Base-by-base conservation (phyloP, 2,329 filamentous ascomycete species). In the Calonectria pteridis region DNA sequence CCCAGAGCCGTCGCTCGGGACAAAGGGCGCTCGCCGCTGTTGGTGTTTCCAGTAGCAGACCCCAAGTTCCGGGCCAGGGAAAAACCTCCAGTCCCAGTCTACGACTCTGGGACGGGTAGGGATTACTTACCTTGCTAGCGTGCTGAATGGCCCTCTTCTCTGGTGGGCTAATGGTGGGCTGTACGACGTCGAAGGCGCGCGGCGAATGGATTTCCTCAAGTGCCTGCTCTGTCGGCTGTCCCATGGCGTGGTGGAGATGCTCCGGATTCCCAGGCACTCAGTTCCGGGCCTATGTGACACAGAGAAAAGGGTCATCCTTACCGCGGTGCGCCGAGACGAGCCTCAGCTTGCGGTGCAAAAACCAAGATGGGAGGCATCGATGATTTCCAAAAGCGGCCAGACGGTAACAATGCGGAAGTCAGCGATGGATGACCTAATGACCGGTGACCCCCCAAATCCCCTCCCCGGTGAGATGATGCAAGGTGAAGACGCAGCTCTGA, bases 401-500 rank as follows among this genome's bases (percentile, higher is more conserved):
- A 64, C 29, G 59, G 59, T 49, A 40, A 64, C 40, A 37, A 49
- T n/a, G 26, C 14, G 28, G 37, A 20, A 49, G 40, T 64, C 37
- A 49, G 37, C 55, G 11, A 49, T 64, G 59, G 37, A 49, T 64
- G 59, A 64, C 40, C 40, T 33, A 49, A 49, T 28, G 40, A 33
- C 59, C 59, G 40, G 59, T 64, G 40, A 33, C 55, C 55, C 55
- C 35, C 55, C 55, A 40, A 40, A 11, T 28, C 23, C 55, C 35
- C 55, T 62, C 33, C 33, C 55, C 55, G 55, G 55, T 37, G 33
- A 62, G 55, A 62, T 62, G 59, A 33, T 49, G 59, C 59, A 64
- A 64, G 59, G 37, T 64, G 59, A 64, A 64, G 40, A 64, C 26
- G 37, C 59, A 64, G 43, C 59, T 64, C 59, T 64, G 59, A 64